Evolutionary conservation across 495 filamentous ascomycete species (phyloP).

Genomic region (Xylaria sp.): DNA sequence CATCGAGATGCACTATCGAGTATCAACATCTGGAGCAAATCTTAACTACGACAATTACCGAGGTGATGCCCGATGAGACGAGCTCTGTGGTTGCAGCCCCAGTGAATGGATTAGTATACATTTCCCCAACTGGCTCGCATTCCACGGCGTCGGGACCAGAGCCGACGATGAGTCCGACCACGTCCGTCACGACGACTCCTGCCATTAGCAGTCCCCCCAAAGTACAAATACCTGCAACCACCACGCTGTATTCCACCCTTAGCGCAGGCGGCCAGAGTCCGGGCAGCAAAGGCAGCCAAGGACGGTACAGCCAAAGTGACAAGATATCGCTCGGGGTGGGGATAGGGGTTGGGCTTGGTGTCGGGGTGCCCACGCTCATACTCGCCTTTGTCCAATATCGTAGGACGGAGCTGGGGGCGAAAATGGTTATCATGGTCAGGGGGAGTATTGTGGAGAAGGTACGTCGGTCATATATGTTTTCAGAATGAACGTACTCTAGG

Average conservation of each 20-base stretch:
- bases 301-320: neutral
- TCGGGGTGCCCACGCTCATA: neutral
- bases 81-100: neutral
- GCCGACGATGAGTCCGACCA: neutral
- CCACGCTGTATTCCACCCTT: neutral
- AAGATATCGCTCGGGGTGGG: neutral
- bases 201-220: no score
- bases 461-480: neutral
- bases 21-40: neutral
- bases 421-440: neutral
- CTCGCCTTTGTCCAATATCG: neutral
- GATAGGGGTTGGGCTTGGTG: neutral
- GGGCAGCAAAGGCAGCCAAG: neutral
- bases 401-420: neutral
- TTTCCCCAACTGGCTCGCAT: neutral
- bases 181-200: neutral
- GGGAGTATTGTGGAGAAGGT: neutral
- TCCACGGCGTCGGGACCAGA: neutral
- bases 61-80: neutral
- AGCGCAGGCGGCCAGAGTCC: neutral
- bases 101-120: neutral
- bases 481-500: neutral
- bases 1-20: neutral
- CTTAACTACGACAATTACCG: neutral
- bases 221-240: neutral